Evolutionary conservation across 805 yeast genomes (phyloP), one percentile per base, ranked within the genome.

Genomic region (Deakozyma indianensis): DNA sequence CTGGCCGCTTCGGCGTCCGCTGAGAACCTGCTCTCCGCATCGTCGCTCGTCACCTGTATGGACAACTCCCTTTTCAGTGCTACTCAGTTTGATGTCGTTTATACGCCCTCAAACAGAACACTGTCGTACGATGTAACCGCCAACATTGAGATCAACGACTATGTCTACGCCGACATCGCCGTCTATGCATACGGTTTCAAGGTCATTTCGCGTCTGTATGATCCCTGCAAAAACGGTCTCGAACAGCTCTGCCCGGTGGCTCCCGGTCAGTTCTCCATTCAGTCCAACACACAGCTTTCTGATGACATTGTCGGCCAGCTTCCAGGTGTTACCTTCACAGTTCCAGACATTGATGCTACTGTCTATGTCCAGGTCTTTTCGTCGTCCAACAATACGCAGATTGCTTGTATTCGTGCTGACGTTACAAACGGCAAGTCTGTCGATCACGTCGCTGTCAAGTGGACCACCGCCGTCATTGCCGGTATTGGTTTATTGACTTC

Each of bases 381-480:
- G 45, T 57, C 58, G 11, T 58, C 64, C 48, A 58, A 67, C 4
- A 45, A 43, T 20, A 44, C 43, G 4, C 58, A 63, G 47, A 56
- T 81, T 46, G 85, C 87, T 32, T 86, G 95, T 60, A 69, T 86
- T 47, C 90, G 83, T 58, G 78, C 85, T 16, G 73, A 73, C 48
- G 78, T 86, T 57, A 56, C 79, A 20, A 86, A 86, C 58, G 86
- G 88, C 29, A 83, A 79, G 55, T 79, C 94, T 2, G 90, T 86
- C 20, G 66, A 83, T 41, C 95, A 85, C 58, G 69, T 74, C 1
- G 83, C 83, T 52, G 87, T 81, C 47, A 82, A 83, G 63, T 88
- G 96, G 96, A 94, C 85, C 35, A 85, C 95, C 18, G 96, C 96
- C 1, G 80, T 81, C 20, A 69, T 87, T 55, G 86, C 94, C 1